Evolutionary conservation across 2,329 filamentous ascomycete genomes (phyloP).

Genomic region (Coccinonectria pachysandricola): DNA sequence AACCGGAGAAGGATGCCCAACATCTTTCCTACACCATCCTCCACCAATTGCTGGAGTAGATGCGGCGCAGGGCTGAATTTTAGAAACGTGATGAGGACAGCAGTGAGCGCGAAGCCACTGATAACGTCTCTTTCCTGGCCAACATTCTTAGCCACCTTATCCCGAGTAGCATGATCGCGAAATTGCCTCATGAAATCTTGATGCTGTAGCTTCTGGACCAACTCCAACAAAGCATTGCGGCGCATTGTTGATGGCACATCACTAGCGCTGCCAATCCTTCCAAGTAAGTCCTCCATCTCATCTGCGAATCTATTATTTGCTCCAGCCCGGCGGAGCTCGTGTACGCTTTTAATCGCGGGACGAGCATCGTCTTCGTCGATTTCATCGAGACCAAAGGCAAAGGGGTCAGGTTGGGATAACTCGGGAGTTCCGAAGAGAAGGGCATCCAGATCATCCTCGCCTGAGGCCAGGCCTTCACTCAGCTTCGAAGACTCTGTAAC

Average conservation of each 20-base stretch:
- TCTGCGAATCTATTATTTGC: slow-evolving; percentile 57
- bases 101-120: slow-evolving; percentile 53
- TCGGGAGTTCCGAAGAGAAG: slow-evolving; percentile 14
- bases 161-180: slow-evolving; percentile 61
- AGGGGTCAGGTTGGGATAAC: slow-evolving; percentile 15
- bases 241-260: slow-evolving; percentile 39
- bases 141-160: slow-evolving; percentile 54
- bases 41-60: slow-evolving; percentile 45
- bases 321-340: slow-evolving; percentile 55
- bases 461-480: slow-evolving; percentile 12
- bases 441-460: slow-evolving; percentile 14
- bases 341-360: slow-evolving; percentile 49
- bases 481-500: slow-evolving; percentile 18
- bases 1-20: slow-evolving; percentile 44
- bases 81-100: slow-evolving; percentile 53
- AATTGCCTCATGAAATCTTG: slow-evolving; percentile 60
- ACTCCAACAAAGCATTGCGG: slow-evolving; percentile 48
- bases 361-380: slow-evolving; percentile 31
- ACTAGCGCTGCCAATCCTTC: slow-evolving; percentile 45
- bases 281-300: slow-evolving; percentile 53
- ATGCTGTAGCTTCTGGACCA: slow-evolving; percentile 48
- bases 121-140: slow-evolving; percentile 49
- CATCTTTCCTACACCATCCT: slow-evolving; percentile 43
- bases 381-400: slow-evolving; percentile 18
- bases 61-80: slow-evolving; percentile 49